Evolutionary conservation across 1,284 basidiomycete genomes (phyloP), one percentile per base, ranked within the genome.

Genomic region (Ustilago lituana): DNA sequence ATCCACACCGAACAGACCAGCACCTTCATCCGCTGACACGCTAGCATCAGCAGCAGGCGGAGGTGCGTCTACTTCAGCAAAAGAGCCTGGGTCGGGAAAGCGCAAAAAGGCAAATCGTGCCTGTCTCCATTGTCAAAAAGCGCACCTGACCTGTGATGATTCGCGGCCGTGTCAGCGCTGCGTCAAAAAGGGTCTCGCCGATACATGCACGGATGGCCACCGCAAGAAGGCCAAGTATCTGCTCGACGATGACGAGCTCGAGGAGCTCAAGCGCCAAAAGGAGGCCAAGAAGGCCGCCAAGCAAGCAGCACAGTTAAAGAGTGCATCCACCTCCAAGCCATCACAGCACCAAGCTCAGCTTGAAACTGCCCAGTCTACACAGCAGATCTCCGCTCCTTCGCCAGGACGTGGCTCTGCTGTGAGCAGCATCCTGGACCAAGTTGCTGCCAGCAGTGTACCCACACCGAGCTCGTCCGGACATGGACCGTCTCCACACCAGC

Each of bases 181-280:
- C 81, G 87, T 93, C 50, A 97, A 95, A 84, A 94, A 95, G 69
- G 93, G 93, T 15, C 89, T 95, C 76, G 90, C 89, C 6, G 88
- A 89, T 58, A 90, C 89, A 61, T 98, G 95, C 81, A 90, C 90
- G 33, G 95, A 98, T 80, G 95, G 95, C 0, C 90, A 92, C 70
- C 88, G 95, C 72, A 98, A 98, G 85, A 97, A 97, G 84, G 95
- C 95, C 22, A 98, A 98, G 82, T 98, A 98, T 83, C 87, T 82
- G 40, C 67, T 82, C 10, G 79, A 79, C 31, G 80, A 82, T 29
- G 78, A 80, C 26, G 80, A 81, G 52, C 53, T 80, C 20, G 74
- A 66, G 31, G 72, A 71, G 49, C 57, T 76, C 36, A 74, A 72
- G 29, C 43, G 63, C 6, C 61, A 73, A 17, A 77, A 76, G 54